Base-by-base conservation (phyloP, 768 basidiomycete species). In the Tylopilus vinaceipallidus region DNA sequence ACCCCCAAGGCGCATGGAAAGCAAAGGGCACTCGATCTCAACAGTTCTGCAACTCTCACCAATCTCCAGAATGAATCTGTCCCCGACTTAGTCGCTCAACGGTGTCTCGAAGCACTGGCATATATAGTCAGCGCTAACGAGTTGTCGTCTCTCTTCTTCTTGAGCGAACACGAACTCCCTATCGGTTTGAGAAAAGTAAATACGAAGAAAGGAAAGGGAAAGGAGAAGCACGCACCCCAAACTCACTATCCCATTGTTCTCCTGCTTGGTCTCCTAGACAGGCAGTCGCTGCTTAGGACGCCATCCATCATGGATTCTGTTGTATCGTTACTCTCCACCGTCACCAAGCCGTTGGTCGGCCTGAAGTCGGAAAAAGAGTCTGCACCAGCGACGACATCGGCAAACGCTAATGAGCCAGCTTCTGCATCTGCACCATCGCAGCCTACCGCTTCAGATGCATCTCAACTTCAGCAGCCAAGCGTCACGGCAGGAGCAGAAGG, bases 221-320 rank as follows among this genome's bases (percentile, higher is more conserved):
- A 97, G 67, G 95, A 98, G 64, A 92, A 88, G 61, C 86, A 85
- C 57, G 72, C 73, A 3, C 75, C 87, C 0, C 88, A 89, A 60
- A 86, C 86, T 0, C 88, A 95, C 57, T 97, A 88, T 66, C 95
- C 95, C 6, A 84, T 99, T 47, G 92, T 95, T 44, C 77, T 95
- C 7, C 74, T 99, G 5, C 79, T 99, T 22, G 81, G 88, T 26
- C 77, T 99, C 12, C 77, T 99, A 44, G 95, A 98, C 60, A 82
- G 92, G 3, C 86, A 91, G 53, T 81, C 84, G 1, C 76, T 99
- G 17, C 80, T 98, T 35, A 86, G 84, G 62, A 91, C 93, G 0
- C 86, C 93, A 2, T 82, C 88, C 3, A 89, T 97, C 64, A 89
- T 98, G 78, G 97, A 98, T 65, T 86, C 90, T 1, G 84, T 98